A percentile compares a stretch with the other conserved stretches of the same genome.
Conservation (phyloP, 495 filamentous ascomycete genomes). For the Penicillium turbatum region DNA sequence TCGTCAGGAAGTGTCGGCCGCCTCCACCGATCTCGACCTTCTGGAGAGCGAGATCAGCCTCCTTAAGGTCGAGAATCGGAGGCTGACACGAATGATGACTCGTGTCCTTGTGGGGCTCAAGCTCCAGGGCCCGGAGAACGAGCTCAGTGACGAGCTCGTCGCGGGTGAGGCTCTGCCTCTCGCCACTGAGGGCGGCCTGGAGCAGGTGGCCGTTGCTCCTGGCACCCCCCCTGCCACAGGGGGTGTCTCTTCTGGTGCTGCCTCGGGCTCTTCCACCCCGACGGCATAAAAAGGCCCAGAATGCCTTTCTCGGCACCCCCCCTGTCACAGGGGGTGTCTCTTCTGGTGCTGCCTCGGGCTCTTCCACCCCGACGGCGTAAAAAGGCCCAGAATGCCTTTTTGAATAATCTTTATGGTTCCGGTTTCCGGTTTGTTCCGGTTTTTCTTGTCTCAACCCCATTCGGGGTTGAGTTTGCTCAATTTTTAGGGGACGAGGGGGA, state of each 20-base stretch:
- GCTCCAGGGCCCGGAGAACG: background rate
- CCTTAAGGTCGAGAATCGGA: background rate
- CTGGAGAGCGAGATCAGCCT: background rate
- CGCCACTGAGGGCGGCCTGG: background rate
- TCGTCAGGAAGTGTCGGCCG: too few species aligned
- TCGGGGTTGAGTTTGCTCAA: too few species aligned
- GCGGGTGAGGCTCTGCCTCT: background rate
- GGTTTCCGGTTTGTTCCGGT: too few species aligned
- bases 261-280: too few species aligned
- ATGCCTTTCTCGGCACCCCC: background rate
- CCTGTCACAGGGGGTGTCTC: background rate
- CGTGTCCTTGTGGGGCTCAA: background rate
- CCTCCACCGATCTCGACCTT: background rate
- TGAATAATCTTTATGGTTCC: too few species aligned
- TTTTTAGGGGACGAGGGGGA: too few species aligned
- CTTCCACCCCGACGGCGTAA: too few species aligned
- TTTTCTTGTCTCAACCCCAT: too few species aligned
- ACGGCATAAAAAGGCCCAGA: too few species aligned
- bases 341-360: background rate
- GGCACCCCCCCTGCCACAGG: background rate
- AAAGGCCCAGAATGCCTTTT: too few species aligned
- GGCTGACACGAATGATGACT: background rate
- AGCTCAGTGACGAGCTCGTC: background rate
- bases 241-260: background rate
- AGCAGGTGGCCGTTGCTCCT: background rate